These are phyloP conservation scores for Cercospora beticola DNA, from an alignment of 2,329 filamentous ascomycete genomes.

Conservation along the genomic window DNA sequence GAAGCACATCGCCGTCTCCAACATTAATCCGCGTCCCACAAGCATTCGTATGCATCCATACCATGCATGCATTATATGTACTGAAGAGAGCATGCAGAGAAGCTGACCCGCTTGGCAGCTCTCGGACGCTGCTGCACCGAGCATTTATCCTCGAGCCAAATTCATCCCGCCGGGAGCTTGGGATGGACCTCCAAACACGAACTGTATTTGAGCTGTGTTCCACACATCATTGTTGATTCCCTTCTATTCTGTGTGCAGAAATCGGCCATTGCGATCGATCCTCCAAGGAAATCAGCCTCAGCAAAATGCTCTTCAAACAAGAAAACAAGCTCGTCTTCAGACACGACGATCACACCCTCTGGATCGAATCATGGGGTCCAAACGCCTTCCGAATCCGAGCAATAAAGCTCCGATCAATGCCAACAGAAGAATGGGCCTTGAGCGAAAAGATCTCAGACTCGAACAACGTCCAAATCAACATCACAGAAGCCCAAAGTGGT, in stretches of 20 bases:
- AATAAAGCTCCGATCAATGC: conserved; percentile 43
- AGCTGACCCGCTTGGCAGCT: not conserved
- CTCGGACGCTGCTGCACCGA: not conserved
- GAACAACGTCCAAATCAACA: conserved; percentile 15
- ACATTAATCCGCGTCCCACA: not conserved
- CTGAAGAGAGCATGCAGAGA: not conserved
- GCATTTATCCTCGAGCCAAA: not conserved
- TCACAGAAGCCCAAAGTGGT: conserved; percentile 33
- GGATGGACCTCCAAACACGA: not conserved
- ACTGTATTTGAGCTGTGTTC: not conserved
- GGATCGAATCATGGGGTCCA: conserved; percentile 52
- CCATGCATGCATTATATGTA: not conserved
- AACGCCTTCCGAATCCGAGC: conserved; percentile 52
- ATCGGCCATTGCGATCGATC: not conserved
- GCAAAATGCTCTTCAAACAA: conserved; percentile 43
- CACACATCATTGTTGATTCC: not conserved
- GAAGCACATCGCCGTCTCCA: not conserved
- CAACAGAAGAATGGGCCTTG: conserved; percentile 46
- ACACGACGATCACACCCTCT: conserved; percentile 51
- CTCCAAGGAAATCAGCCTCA: not conserved
- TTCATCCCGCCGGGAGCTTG: conserved; percentile 7
- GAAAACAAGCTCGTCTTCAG: conserved; percentile 61
- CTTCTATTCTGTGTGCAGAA: not conserved
- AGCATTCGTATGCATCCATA: not conserved
- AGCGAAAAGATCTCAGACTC: conserved; percentile 18